Evolutionary conservation across 306 rosid species (phyloP), one percentile per base, ranked within the genome.

Genomic region (Comarum palustre): DNA sequence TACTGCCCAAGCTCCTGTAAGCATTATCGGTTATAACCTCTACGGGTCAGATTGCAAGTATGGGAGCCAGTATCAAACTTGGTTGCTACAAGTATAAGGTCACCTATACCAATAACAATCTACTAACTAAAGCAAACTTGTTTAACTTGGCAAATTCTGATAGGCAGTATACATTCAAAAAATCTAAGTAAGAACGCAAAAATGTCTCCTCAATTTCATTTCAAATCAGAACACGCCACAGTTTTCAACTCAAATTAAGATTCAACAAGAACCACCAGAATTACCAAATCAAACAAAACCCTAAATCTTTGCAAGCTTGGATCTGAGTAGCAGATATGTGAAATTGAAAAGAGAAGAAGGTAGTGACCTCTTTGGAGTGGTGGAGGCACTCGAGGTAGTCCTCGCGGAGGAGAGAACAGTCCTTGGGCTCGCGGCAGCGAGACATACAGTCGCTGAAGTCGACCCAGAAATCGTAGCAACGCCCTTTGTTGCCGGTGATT

Each of bases 371-470:
- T 87, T 95, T 95, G 85, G 96, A 78, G 79, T 95, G 99, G 87
- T 95, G 99, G 71, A 95, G 99, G 71, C 99, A 95, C 73, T 95
- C 97, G 71, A 95, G 87, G 82, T 95, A 95, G 76, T 95, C 97
- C 79, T 95, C 99, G n/a, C 97, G 99, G 77, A 95, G 97, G 34
- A 91, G 93, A 75, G 79, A 8, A 31, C 99, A 95, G 60, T 91
- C 97, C 70, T 88, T 95, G 65, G 99, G 99, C 73, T 95, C 96
- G 39, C 96, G 90, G 82, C 99, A 95, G 61, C 87, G 89, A 62
- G 97, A 91, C 99, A 95, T 95, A 45, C 99, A 91, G 65, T 95
- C 97, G 80, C 97, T 91, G 88, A 95, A 95, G 70, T 95, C 99
- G 17, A 88, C 81, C 99, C 99, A 95, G 91, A 95, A 95, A 82